Percentiles rank a stretch among this genome's conserved stretches.
These are phyloP conservation scores for Atkinsonella texensis DNA, from an alignment of 2,329 filamentous ascomycete genomes.

Conservation along the genomic window DNA sequence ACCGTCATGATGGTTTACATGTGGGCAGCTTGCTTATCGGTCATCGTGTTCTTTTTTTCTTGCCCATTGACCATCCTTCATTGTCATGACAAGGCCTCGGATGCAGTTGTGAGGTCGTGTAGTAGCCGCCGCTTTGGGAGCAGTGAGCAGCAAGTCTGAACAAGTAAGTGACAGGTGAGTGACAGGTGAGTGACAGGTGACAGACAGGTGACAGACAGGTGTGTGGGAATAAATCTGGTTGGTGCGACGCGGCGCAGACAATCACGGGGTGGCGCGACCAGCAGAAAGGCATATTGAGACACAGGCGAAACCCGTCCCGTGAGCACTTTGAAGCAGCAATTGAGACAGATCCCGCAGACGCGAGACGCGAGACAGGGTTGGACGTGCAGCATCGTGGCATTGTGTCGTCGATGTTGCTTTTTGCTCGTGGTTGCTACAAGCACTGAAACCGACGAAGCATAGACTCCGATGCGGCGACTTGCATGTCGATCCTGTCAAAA, in stretches of 20 bases:
- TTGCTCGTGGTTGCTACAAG: not conserved
- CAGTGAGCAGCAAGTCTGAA: not conserved
- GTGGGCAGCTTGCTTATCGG: not conserved
- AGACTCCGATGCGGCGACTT: not conserved
- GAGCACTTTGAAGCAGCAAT: not conserved
- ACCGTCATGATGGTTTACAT: not conserved
- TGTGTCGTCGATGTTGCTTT: not conserved
- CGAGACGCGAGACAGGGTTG: not conserved
- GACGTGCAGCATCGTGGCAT: not conserved
- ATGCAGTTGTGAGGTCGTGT: not conserved
- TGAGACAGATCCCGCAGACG: not conserved
- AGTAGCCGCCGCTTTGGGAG: not conserved
- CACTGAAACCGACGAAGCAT: not conserved
- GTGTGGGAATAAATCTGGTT: too few relatives aligned
- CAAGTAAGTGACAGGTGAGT: not conserved
- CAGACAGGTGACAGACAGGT: not conserved
- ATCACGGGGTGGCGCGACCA: not conserved
- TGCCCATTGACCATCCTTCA: not conserved
- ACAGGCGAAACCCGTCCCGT: slow-evolving; percentile 2
- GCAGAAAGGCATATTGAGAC: not conserved
- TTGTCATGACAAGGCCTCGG: not conserved
- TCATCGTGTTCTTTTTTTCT: not conserved
- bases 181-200: not conserved
- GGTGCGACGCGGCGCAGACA: slow-evolving; percentile 1
- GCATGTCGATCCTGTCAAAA: not conserved